Evolutionary conservation across 768 basidiomycete genomes (phyloP).

Genomic region (Leccinellum albellum): DNA sequence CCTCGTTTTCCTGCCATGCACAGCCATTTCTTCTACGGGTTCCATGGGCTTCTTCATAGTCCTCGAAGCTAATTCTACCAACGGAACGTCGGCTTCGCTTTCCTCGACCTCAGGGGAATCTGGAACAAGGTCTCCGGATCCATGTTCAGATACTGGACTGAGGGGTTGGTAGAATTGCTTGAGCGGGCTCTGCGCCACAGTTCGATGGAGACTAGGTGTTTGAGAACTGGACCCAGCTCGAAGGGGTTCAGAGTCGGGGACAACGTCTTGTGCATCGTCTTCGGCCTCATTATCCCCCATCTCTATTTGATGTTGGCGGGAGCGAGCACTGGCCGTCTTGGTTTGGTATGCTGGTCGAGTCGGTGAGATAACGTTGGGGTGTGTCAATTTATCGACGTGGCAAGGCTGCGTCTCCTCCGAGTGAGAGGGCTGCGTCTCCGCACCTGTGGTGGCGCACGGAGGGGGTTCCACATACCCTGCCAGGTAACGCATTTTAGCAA

Average conservation of each 20-base stretch:
- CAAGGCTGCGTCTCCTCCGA: slow-evolving; percentile 19
- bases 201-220: slow-evolving; percentile 5
- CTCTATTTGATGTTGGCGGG: background rate
- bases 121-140: slow-evolving; percentile 27
- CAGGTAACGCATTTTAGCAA: slow-evolving; percentile 24
- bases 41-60: slow-evolving; percentile 5
- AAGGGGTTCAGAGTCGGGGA: slow-evolving; percentile 64
- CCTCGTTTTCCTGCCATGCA: slow-evolving; percentile 6
- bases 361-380: background rate
- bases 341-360: slow-evolving; percentile 2
- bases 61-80: slow-evolving; percentile 30
- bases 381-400: background rate
- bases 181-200: slow-evolving; percentile 8
- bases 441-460: slow-evolving; percentile 7
- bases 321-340: background rate
- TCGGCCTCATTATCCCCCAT: slow-evolving; percentile 21
- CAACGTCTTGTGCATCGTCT: slow-evolving; percentile 41
- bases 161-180: slow-evolving; percentile 17
- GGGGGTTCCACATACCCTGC: slow-evolving; percentile 19
- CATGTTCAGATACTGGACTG: slow-evolving; percentile 22
- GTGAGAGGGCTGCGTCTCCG: slow-evolving; percentile 16
- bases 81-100: slow-evolving; percentile 42
- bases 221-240: slow-evolving; percentile 27
- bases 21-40: background rate
- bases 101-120: slow-evolving; percentile 28